A percentile compares a stretch with the other conserved stretches of the same genome.
phyloP scores from a whole-genome alignment of 2,329 filamentous ascomycete species.

The Colletotrichum karsti region DNA sequence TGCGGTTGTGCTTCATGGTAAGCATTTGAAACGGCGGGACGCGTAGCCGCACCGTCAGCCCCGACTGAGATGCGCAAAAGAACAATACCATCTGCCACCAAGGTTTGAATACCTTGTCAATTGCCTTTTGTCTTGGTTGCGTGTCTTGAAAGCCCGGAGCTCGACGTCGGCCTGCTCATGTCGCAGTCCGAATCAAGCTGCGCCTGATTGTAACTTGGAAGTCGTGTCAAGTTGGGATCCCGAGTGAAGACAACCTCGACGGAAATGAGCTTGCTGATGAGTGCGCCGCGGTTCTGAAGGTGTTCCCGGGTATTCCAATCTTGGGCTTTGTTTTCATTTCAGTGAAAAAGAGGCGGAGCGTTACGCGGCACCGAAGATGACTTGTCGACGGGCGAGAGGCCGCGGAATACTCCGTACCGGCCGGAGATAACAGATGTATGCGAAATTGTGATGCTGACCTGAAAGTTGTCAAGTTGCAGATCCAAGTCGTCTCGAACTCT shows the following conservation, averaged over 20 bases:
- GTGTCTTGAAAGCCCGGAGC: too few species aligned
- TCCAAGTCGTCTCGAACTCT: not conserved
- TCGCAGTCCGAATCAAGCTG: too few species aligned
- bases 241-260: too few species aligned
- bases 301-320: not conserved
- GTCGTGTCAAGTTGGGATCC: too few species aligned
- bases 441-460: not conserved
- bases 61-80: not conserved
- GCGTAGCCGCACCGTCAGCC: constrained; percentile 4
- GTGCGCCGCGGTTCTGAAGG: not conserved
- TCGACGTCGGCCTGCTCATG: too few species aligned
- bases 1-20: constrained; percentile 4
- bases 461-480: too few species aligned
- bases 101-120: not conserved
- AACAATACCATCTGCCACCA: not conserved
- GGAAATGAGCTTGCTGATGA: too few species aligned
- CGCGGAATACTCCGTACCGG: not conserved
- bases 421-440: not conserved
- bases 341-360: not conserved
- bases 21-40: constrained; percentile 15
- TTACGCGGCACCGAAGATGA: not conserved
- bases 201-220: too few species aligned
- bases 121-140: not conserved
- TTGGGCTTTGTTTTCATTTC: not conserved
- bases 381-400: not conserved